phyloP scores from a whole-genome alignment of 2,329 filamentous ascomycete genomes.

The Coniella lustricola region DNA sequence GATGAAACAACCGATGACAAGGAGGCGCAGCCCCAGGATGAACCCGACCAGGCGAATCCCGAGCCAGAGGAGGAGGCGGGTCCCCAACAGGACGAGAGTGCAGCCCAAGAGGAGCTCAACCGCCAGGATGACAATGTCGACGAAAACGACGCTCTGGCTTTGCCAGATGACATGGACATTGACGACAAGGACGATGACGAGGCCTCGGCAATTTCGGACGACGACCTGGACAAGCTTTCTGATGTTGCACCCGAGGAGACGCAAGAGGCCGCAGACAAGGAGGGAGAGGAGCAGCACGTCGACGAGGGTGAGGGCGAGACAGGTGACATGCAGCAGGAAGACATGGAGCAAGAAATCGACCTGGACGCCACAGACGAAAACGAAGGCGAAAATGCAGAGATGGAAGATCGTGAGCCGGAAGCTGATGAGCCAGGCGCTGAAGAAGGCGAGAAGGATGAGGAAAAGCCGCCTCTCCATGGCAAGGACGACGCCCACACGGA shows the following conservation, averaged over 20 bases:
- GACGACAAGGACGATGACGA: slow-evolving; percentile 23
- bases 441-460: slow-evolving; percentile 37
- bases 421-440: slow-evolving; percentile 26
- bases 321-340: slow-evolving; percentile 41
- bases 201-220: slow-evolving; percentile 12
- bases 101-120: slow-evolving; percentile 49
- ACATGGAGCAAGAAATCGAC: slow-evolving; percentile 56
- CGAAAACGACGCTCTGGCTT: slow-evolving; percentile 22
- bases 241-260: slow-evolving; percentile 30
- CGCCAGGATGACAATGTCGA: slow-evolving; percentile 50
- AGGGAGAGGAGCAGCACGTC: slow-evolving; percentile 22
- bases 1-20: slow-evolving; percentile 48
- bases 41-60: slow-evolving; percentile 37
- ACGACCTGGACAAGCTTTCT: slow-evolving; percentile 35
- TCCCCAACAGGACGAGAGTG: slow-evolving; percentile 50
- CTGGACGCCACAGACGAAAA: slow-evolving; percentile 13
- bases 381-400: slow-evolving; percentile 13
- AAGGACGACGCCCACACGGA: slow-evolving; percentile 45
- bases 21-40: slow-evolving; percentile 30
- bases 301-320: slow-evolving; percentile 37
- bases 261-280: slow-evolving; percentile 18
- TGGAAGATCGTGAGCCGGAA: slow-evolving; percentile 23
- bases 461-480: slow-evolving; percentile 27
- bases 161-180: slow-evolving; percentile 25
- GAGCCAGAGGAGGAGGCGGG: slow-evolving; percentile 38